phyloP scores from a whole-genome alignment of 495 filamentous ascomycete species.

The Trichoderma virens region DNA sequence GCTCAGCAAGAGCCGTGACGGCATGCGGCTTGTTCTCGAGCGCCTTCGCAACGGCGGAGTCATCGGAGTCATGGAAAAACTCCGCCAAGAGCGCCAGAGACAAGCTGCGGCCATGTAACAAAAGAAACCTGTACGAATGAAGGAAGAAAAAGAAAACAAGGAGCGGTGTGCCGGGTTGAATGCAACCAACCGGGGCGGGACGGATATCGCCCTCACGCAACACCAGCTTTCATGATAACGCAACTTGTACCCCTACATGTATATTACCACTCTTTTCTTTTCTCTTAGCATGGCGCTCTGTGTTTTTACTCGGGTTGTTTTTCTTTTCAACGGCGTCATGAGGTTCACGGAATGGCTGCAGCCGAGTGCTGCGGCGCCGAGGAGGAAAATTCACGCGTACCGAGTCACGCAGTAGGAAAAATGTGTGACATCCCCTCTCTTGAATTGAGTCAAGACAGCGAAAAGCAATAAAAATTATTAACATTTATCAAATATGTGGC shows the following conservation, averaged over 20 bases:
- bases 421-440: constrained; percentile 11
- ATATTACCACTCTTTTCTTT: constrained; percentile 1
- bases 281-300: constrained; percentile 3
- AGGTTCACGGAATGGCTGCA: background rate
- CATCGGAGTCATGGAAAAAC: constrained; percentile 79
- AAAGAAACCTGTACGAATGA: background rate
- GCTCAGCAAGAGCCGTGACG: constrained; percentile 80
- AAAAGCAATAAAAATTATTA: background rate
- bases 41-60: constrained; percentile 70
- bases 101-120: constrained; percentile 1
- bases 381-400: background rate
- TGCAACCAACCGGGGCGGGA: background rate
- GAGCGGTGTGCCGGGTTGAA: background rate
- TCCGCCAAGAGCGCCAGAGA: constrained; percentile 52
- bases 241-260: background rate
- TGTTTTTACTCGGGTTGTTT: background rate
- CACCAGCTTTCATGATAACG: background rate
- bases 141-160: background rate
- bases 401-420: background rate
- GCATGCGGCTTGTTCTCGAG: constrained; percentile 91
- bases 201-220: background rate
- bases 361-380: background rate
- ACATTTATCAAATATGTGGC: background rate
- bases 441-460: background rate
- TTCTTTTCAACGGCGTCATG: background rate